Conservation (phyloP, 1,284 basidiomycete species). For the Ceratobasidium sp. region DNA sequence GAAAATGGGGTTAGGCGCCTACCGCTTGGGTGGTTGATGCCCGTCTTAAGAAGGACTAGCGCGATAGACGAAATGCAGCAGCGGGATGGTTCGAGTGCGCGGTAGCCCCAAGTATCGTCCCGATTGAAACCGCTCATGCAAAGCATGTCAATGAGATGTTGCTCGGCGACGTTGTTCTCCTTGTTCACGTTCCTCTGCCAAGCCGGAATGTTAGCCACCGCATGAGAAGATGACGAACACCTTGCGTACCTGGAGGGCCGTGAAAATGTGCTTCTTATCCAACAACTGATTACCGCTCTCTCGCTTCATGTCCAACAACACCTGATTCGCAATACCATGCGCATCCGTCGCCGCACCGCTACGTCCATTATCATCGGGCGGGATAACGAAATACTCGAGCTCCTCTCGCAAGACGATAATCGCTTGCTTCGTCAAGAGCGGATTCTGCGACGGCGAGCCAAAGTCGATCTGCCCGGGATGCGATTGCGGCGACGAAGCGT, state of each 20-base stretch:
- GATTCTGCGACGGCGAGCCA: conserved; percentile 80
- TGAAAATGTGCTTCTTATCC: conserved; percentile 94
- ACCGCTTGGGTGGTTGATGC: conserved; percentile 81
- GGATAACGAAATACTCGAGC: conserved; percentile 97
- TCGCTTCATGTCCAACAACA: conserved; percentile 81
- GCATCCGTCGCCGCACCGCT: conserved; percentile 73
- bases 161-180: conserved; percentile 99
- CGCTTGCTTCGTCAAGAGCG: conserved; percentile 94
- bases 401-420: conserved; percentile 99
- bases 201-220: neutral
- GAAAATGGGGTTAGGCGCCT: conserved; percentile 54
- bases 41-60: conserved; percentile 96
- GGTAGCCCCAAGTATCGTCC: conserved; percentile 97
- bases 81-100: conserved; percentile 93
- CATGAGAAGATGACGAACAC: neutral
- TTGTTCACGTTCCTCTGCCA: conserved; percentile 97
- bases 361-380: conserved; percentile 67
- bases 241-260: conserved; percentile 70
- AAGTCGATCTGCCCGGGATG: conserved; percentile 64
- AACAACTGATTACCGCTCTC: conserved; percentile 90
- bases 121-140: conserved; percentile 99
- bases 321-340: conserved; percentile 82
- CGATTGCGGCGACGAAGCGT: conserved; percentile 66
- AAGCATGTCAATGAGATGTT: conserved; percentile 99
- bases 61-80: conserved; percentile 99